Evolutionary conservation across 305 asterid genomes (phyloP), one percentile per base, ranked within the genome.

Genomic region (Rubia balearica): DNA sequence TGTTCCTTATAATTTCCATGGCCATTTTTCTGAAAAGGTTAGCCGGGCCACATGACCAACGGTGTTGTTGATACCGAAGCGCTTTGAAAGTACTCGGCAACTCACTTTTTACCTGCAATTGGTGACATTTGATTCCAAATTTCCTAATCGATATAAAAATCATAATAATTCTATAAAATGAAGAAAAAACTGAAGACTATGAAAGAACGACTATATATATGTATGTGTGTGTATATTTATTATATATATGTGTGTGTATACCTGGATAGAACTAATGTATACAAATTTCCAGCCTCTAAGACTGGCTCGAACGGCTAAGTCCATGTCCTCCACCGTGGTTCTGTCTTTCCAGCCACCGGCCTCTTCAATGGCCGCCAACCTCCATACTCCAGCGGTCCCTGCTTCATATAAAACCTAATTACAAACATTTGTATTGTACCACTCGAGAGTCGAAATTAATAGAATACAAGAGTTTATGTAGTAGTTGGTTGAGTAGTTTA

Each of bases 301-400:
- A 75, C 88, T 86, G 61, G 97, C 98, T 0, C 98, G 96, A 19
- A 92, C 96, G 21, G 97, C 97, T 43, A 92, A 85, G 75, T 92
- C 98, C 97, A 92, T 92, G 63, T 92, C 98, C 81, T 92, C 97
- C 0, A 92, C 97, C 0, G 97, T 92, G 0, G 98, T 92, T 64
- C 97, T 84, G 45, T 87, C 96, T 67, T 92, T 92, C 98, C 98
- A 92, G 43, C 97, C 98, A 51, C 97, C 98, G 0, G 98, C 98
- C 85, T 90, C 97, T 6, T 90, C 88, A 22, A 92, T 85, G 0
- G 98, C 96, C 5, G 97, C 84, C 8, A 89, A 74, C 81, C 98
- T 85, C 98, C 98, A 90, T 42, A 92, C 94, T 65, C 98, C 98
- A 27, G 98, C 97, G 17, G 97, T 92, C 65, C 97, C 97, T 72